Percentiles rank a stretch among this genome's conserved stretches.
Conservation (phyloP, 2,329 filamentous ascomycete genomes). For the Teratosphaeriaceae sp. region DNA sequence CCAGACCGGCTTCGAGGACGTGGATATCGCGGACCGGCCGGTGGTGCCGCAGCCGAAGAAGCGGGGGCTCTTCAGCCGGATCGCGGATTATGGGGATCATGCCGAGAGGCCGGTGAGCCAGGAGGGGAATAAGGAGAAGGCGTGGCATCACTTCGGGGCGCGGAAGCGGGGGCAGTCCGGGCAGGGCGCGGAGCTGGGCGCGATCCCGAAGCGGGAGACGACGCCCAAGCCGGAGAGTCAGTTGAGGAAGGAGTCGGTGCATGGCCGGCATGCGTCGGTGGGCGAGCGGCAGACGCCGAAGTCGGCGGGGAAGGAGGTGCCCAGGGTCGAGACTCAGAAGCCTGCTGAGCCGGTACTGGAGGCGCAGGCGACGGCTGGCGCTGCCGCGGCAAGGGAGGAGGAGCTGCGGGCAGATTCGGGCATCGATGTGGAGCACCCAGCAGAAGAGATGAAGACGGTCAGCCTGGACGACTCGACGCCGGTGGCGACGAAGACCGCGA, state of each 20-base stretch:
- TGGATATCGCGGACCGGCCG: slow-evolving; percentile 69
- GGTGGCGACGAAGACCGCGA: slow-evolving; percentile 2
- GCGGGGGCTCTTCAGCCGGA: slow-evolving; percentile 59
- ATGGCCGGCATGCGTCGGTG: background rate
- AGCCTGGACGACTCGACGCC: slow-evolving; percentile 2
- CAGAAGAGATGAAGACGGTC: slow-evolving; percentile 2
- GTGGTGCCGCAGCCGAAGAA: slow-evolving; percentile 54
- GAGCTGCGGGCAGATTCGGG: background rate
- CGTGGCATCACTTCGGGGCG: slow-evolving; percentile 56
- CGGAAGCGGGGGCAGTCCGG: slow-evolving; percentile 66
- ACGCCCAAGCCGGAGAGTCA: slow-evolving; percentile 21
- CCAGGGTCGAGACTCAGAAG: background rate
- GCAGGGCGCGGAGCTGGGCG: slow-evolving; percentile 63
- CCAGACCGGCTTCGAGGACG: slow-evolving; percentile 66
- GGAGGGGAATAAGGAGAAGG: slow-evolving; percentile 12
- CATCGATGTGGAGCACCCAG: background rate
- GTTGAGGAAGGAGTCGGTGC: slow-evolving; percentile 9
- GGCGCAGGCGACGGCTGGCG: background rate
- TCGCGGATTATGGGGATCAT: slow-evolving; percentile 12
- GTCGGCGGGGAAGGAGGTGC: background rate
- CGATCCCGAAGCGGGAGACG: slow-evolving; percentile 40
- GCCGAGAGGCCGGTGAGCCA: slow-evolving; percentile 12
- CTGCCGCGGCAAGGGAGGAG: background rate
- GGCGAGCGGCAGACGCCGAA: background rate
- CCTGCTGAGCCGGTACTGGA: background rate